Base-by-base conservation (phyloP, 2,329 filamentous ascomycete genomes). In the Penicillium sp. region DNA sequence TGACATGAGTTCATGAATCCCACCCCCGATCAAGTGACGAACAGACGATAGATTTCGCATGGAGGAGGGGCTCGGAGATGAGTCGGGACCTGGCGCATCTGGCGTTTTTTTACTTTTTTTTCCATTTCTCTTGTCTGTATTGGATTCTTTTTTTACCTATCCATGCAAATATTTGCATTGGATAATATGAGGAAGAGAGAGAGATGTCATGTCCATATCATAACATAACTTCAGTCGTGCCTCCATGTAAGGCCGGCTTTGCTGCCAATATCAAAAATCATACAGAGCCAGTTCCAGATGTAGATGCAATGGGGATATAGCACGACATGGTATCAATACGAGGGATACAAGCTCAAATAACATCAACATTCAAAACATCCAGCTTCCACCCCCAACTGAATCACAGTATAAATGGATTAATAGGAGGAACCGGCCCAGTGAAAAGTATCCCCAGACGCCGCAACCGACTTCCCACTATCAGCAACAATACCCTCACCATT, bases 1-100 rank as follows among this genome's bases (percentile, higher is more conserved):
- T 62, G 64, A 61, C 64, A 66, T 65, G 64, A 66, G 58, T 65
- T 65, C 63, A 66, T 65, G 64, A 66, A 64, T 63, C 49, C 41
- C 41, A 46, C 34, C 55, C 64, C 60, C 55, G 61, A 66, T 65
- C 61, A 59, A 56, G 63, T 65, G 61, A 63, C 53, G 49, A 53
- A 50, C 53, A 49, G 60, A 62, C 60, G 63, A 65, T 66, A 67
- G 65, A 67, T 60, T 65, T 66, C 64, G 63, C 62, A 66, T 63
- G 63, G 57, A 65, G 60, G 57, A 66, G 60, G 49, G 54, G 62
- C 65, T 64, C 63, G 62, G 58, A 64, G 63, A 64, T 61, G 63
- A 66, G 64, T 65, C 63, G 63, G 64, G 64, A 65, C 61, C 58
- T 64, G 64, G 64, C 63, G 64, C 64, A 65, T 64, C 55, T 49